Evolutionary conservation across 345 rosid species (phyloP).

Genomic region (Hibiscus syriacus): DNA sequence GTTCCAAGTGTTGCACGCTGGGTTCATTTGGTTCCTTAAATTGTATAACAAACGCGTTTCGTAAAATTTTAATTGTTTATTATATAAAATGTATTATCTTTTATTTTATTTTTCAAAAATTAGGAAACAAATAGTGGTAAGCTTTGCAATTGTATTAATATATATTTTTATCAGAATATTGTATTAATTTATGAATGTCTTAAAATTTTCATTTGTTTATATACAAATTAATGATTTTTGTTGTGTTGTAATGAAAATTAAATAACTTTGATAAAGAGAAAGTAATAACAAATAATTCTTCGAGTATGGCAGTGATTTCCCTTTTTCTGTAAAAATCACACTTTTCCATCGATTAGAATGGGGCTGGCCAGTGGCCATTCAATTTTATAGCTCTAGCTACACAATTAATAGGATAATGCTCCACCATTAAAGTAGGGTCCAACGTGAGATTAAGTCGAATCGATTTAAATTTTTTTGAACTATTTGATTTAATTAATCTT

Average conservation of each 20-base stretch:
- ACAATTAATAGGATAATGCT: neutral
- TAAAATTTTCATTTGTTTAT: neutral
- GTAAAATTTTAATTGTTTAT: neutral
- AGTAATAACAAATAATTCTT: too few species aligned
- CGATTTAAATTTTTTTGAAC: too few species aligned
- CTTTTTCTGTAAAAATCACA: too few species aligned
- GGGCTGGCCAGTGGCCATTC: neutral
- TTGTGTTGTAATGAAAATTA: neutral
- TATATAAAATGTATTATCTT: too few species aligned
- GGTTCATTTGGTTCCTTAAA: constrained; percentile 55
- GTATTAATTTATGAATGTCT: too few species aligned
- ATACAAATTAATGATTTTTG: neutral
- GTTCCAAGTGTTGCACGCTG: constrained; percentile 87
- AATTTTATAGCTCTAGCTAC: neutral
- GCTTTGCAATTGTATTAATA: neutral
- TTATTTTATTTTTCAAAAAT: neutral
- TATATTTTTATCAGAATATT: too few species aligned
- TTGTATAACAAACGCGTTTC: neutral
- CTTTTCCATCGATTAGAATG: too few species aligned
- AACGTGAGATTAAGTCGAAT: too few species aligned
- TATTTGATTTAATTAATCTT: too few species aligned
- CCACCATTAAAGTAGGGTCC: neutral
- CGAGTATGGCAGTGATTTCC: too few species aligned
- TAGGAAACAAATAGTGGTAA: neutral
- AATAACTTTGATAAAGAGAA: too few species aligned